phyloP scores from a whole-genome alignment of 176 grass and related monocot genomes.

The Hordeum marinum region DNA sequence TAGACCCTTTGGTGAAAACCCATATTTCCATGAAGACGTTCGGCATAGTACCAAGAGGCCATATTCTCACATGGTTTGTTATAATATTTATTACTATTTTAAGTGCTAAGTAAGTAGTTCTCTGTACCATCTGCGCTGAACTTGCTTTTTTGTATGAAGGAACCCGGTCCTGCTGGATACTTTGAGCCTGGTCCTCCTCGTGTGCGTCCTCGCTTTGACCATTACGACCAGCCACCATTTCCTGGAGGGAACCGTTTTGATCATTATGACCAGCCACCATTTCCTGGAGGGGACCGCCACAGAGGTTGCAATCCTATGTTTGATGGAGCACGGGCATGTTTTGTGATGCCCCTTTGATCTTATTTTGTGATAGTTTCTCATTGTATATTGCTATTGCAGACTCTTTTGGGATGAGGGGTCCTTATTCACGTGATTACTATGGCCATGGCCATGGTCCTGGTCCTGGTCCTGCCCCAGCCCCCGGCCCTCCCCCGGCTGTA shows the following conservation, averaged over 20 bases:
- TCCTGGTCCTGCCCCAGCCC: not conserved
- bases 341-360: not conserved
- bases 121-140: not conserved
- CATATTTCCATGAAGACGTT: conserved; percentile 29
- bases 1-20: conserved; percentile 39
- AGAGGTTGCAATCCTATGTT: conserved; percentile 27
- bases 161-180: conserved; percentile 40
- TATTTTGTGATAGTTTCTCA: not conserved
- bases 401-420: conserved; percentile 23
- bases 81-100: not conserved
- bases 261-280: conserved; percentile 18
- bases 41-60: conserved; percentile 39
- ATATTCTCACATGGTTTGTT: conserved; percentile 37
- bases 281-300: conserved; percentile 22
- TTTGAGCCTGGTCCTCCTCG: conserved; percentile 26
- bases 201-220: conserved; percentile 44
- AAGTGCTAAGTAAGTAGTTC: not conserved
- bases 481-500: conserved; percentile 10
- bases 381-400: conserved; percentile 10
- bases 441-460: not conserved
- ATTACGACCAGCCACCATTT: conserved; percentile 26
- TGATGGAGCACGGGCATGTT: not conserved
- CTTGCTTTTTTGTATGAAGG: conserved; percentile 22
- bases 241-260: conserved; percentile 22
- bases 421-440: conserved; percentile 43